phyloP scores from a whole-genome alignment of 2,329 filamentous ascomycete species.

The Phaeosphaeriaceae sp. region DNA sequence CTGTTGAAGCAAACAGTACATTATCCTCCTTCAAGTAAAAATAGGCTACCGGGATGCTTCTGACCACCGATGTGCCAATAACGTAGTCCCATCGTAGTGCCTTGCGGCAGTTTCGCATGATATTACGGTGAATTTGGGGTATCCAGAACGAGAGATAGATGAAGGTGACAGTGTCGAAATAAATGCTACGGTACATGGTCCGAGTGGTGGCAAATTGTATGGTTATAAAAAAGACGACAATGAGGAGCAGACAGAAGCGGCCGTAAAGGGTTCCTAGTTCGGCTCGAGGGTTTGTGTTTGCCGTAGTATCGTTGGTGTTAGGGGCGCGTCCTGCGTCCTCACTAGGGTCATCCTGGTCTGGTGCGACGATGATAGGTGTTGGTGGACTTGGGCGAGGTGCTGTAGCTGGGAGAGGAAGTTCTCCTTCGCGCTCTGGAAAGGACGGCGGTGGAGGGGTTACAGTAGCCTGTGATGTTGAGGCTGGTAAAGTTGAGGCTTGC shows the following conservation, averaged over 20 bases:
- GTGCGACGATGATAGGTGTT: constrained; percentile 64
- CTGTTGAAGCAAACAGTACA: constrained; percentile 76
- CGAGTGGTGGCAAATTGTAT: constrained; percentile 66
- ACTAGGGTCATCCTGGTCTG: constrained; percentile 62
- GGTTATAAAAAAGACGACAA: constrained; percentile 63
- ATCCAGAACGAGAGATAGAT: constrained; percentile 88
- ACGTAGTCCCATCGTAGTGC: constrained; percentile 93
- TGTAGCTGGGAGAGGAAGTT: constrained; percentile 25
- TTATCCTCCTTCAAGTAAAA: constrained; percentile 82
- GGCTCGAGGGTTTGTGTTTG: constrained; percentile 42
- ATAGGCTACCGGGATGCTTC: constrained; percentile 81
- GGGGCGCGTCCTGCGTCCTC: constrained; percentile 32
- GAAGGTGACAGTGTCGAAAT: constrained; percentile 69
- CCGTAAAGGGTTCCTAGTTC: constrained; percentile 66
- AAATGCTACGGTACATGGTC: constrained; percentile 58
- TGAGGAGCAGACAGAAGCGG: constrained; percentile 66
- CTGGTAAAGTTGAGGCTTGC: constrained; percentile 41
- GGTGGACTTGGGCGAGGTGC: constrained; percentile 51
- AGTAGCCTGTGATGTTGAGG: constrained; percentile 26
- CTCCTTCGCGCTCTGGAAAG: constrained; percentile 10
- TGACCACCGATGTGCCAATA: constrained; percentile 78
- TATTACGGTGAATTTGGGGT: constrained; percentile 90
- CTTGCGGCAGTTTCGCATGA: constrained; percentile 87
- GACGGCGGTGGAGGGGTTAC: constrained; percentile 29
- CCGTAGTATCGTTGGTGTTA: constrained; percentile 32